Percentiles rank a stretch among this genome's conserved stretches.
phyloP scores from a whole-genome alignment of 2,329 filamentous ascomycete species.

The Colletotrichum agaves region DNA sequence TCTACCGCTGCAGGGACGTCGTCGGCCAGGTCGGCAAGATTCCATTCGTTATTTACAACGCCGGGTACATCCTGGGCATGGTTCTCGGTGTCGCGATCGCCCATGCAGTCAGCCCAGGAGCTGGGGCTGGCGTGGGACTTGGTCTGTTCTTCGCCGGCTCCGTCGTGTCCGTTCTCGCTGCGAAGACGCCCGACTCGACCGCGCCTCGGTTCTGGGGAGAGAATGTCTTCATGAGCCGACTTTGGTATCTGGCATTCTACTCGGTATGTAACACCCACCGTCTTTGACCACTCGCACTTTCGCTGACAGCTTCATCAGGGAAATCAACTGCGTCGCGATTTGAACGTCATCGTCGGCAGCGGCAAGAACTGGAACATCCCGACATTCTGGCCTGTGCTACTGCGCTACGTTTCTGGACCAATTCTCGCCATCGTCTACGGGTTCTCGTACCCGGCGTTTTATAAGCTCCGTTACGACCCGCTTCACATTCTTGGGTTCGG shows the following conservation, averaged over 20 bases:
- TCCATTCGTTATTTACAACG: slow-evolving; percentile 57
- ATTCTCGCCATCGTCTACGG: slow-evolving; percentile 62
- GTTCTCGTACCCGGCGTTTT: slow-evolving; percentile 63
- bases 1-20: slow-evolving; percentile 63
- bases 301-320: slow-evolving; percentile 49
- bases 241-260: slow-evolving; percentile 67
- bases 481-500: slow-evolving; percentile 62
- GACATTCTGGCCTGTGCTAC: slow-evolving; percentile 58
- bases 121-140: slow-evolving; percentile 62
- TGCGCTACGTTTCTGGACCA: slow-evolving; percentile 61
- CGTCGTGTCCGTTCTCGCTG: slow-evolving; percentile 51
- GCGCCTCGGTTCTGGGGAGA: slow-evolving; percentile 55
- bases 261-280: slow-evolving; percentile 56
- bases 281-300: not conserved
- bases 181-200: slow-evolving; percentile 52
- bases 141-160: slow-evolving; percentile 60
- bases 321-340: slow-evolving; percentile 65
- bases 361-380: slow-evolving; percentile 68
- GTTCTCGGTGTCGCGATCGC: slow-evolving; percentile 61
- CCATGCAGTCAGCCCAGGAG: slow-evolving; percentile 56
- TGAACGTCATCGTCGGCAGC: slow-evolving; percentile 63
- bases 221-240: slow-evolving; percentile 50
- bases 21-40: slow-evolving; percentile 55
- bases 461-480: slow-evolving; percentile 59
- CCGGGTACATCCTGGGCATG: slow-evolving; percentile 64